phyloP scores from a whole-genome alignment of 2,329 filamentous ascomycete genomes.

The Leptodontidium sp. region DNA sequence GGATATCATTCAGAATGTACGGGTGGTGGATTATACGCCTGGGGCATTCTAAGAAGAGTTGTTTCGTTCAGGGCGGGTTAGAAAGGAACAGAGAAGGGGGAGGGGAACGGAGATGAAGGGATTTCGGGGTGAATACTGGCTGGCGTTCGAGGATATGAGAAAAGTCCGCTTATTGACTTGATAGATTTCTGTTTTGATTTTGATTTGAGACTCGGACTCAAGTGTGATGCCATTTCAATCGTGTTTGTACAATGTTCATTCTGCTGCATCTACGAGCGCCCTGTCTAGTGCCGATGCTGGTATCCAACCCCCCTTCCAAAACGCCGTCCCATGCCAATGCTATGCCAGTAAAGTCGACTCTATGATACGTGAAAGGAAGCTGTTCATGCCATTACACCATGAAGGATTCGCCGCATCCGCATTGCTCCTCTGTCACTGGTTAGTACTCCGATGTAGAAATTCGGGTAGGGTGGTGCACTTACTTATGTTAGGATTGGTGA shows the following conservation, averaged over 20 bases:
- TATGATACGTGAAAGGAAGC: conserved; percentile 27
- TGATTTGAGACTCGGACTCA: neutral
- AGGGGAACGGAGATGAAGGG: neutral
- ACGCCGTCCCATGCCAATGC: conserved; percentile 45
- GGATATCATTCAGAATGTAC: conserved; percentile 58
- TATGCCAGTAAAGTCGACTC: conserved; percentile 33
- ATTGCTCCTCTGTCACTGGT: conserved; percentile 79
- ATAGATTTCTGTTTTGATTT: neutral
- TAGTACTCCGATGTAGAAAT: conserved; percentile 40
- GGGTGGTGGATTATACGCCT: conserved; percentile 67
- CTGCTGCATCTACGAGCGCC: conserved; percentile 24
- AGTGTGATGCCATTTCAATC: neutral
- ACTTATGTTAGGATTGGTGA: conserved; percentile 99
- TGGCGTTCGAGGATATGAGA: neutral
- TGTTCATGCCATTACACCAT: conserved; percentile 80
- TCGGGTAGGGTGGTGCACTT: conserved; percentile 54
- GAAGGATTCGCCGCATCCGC: conserved; percentile 95
- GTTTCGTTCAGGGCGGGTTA: neutral
- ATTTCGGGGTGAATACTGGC: neutral
- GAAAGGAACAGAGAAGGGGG: neutral
- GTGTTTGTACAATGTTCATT: conserved; percentile 24
- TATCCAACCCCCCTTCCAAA: conserved; percentile 36
- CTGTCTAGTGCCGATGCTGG: conserved; percentile 36
- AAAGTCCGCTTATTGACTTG: neutral
- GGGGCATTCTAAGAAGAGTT: conserved; percentile 53